A percentile compares a stretch with the other conserved stretches of the same genome.
phyloP scores from a whole-genome alignment of 768 basidiomycete genomes.

The Ramaria rubella region DNA sequence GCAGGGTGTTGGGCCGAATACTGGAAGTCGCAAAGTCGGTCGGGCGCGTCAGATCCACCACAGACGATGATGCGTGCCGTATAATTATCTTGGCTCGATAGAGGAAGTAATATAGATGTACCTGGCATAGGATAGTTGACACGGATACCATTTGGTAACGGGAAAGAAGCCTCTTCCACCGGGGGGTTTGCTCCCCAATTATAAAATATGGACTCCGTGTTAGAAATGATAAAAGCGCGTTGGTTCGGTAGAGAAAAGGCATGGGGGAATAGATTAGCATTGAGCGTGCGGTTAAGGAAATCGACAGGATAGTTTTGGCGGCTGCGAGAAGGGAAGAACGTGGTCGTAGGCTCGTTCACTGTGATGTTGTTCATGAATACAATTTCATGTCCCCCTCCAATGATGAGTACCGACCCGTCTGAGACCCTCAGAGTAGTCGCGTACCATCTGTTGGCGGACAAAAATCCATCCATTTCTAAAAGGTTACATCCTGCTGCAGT shows the following conservation, averaged over 20 bases:
- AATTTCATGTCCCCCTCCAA: conserved; percentile 15
- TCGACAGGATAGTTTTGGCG: conserved; percentile 13
- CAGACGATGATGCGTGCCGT: conserved; percentile 11
- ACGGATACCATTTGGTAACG: conserved; percentile 20
- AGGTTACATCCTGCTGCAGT: neutral
- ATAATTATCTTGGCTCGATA: conserved; percentile 3
- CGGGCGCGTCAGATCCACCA: conserved; percentile 8
- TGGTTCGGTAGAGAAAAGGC: conserved; percentile 15
- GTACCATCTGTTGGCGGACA: conserved; percentile 28
- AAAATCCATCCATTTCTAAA: conserved; percentile 12
- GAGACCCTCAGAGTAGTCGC: conserved; percentile 24
- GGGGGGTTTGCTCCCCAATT: conserved; percentile 5
- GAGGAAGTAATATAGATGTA: conserved; percentile 1
- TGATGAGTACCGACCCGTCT: conserved; percentile 10
- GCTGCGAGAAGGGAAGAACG: conserved; percentile 24
- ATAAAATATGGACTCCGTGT: conserved; percentile 14
- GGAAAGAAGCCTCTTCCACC: neutral
- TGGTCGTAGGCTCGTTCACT: conserved; percentile 8
- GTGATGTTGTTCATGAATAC: conserved; percentile 19
- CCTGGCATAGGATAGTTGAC: conserved; percentile 12
- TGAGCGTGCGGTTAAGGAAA: conserved; percentile 16
- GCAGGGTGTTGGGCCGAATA: neutral
- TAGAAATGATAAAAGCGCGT: conserved; percentile 13
- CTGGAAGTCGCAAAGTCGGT: neutral
- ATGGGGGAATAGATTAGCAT: conserved; percentile 18